Evolutionary conservation across 1,284 basidiomycete species (phyloP).

Genomic region (Fomitiporia mediterranea): DNA sequence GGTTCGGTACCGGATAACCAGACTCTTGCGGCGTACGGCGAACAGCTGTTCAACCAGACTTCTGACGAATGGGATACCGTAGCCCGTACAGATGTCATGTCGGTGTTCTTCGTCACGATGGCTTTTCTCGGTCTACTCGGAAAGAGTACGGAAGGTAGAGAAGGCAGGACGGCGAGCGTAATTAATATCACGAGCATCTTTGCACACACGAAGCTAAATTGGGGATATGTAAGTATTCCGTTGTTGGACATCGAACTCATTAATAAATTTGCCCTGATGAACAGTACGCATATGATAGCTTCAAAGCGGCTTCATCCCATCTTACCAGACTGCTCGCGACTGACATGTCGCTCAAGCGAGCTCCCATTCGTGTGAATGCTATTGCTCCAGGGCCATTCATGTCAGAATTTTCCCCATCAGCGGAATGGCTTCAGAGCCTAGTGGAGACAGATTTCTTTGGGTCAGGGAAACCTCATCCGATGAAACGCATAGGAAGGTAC

Average conservation of each 20-base stretch:
- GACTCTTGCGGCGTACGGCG: slow-evolving; percentile 22
- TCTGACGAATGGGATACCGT: slow-evolving; percentile 28
- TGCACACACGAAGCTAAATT: slow-evolving; percentile 25
- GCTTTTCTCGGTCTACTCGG: slow-evolving; percentile 33
- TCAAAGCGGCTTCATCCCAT: slow-evolving; percentile 32
- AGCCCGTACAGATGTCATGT: slow-evolving; percentile 27
- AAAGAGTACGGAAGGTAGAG: slow-evolving; percentile 22
- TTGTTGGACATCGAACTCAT: not conserved
- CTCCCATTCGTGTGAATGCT: slow-evolving; percentile 30
- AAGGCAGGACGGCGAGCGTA: slow-evolving; percentile 27
- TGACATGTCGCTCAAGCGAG: slow-evolving; percentile 29
- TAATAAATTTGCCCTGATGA: not conserved
- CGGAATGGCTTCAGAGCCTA: slow-evolving; percentile 18
- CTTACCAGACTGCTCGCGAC: slow-evolving; percentile 31
- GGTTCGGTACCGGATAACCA: not conserved
- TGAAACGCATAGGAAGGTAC: slow-evolving; percentile 25
- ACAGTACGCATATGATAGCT: slow-evolving; percentile 30
- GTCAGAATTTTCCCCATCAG: slow-evolving; percentile 28
- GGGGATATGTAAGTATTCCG: not conserved
- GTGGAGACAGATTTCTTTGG: slow-evolving; percentile 21
- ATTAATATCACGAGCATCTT: slow-evolving; percentile 33
- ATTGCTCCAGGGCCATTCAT: slow-evolving; percentile 32
- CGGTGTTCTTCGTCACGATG: slow-evolving; percentile 31
- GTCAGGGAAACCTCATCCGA: slow-evolving; percentile 22
- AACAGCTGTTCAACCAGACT: slow-evolving; percentile 28